These are phyloP conservation scores for Gaeumannomyces tritici DNA, from an alignment of 2,329 filamentous ascomycete genomes.

Conservation along the genomic window DNA sequence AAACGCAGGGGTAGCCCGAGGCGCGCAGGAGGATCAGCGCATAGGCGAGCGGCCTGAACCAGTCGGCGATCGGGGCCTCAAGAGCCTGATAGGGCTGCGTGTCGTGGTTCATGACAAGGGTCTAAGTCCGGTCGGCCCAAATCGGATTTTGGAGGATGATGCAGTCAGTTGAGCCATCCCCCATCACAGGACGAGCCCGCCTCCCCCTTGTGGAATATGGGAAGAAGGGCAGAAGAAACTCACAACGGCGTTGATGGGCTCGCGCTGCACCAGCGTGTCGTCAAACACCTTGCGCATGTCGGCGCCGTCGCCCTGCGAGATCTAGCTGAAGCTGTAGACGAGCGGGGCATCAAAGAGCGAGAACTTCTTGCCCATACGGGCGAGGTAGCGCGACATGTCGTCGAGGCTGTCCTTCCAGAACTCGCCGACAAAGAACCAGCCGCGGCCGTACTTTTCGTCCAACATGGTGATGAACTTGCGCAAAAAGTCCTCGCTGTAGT, in stretches of 20 bases:
- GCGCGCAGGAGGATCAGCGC: constrained; percentile 58
- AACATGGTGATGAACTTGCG: constrained; percentile 52
- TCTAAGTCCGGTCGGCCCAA: constrained; percentile 24
- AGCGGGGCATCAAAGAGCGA: constrained; percentile 59
- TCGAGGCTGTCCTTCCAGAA: constrained; percentile 28
- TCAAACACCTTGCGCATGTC: constrained; percentile 59
- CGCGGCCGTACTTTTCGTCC: constrained; percentile 30
- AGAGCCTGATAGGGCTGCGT: constrained; percentile 37
- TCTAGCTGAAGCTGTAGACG: constrained; percentile 54
- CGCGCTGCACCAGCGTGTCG: constrained; percentile 40
- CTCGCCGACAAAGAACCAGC: constrained; percentile 28
- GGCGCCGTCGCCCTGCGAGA: constrained; percentile 43
- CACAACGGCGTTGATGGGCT: constrained; percentile 25
- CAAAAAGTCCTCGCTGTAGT: constrained; percentile 60
- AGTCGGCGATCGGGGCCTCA: constrained; percentile 48
- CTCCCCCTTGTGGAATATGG: too few species aligned
- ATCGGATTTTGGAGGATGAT: background rate
- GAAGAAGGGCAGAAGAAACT: constrained; percentile 1
- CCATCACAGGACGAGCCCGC: background rate
- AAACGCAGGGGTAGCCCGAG: constrained; percentile 56
- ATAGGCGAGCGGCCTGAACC: constrained; percentile 66
- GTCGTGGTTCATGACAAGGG: constrained; percentile 65
- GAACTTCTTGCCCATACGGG: constrained; percentile 44
- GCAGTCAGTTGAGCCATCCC: background rate
- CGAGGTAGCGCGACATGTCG: constrained; percentile 22